These are phyloP conservation scores for Podospora pseudoanserina DNA, from an alignment of 495 filamentous ascomycete genomes.

Conservation along the genomic window DNA sequence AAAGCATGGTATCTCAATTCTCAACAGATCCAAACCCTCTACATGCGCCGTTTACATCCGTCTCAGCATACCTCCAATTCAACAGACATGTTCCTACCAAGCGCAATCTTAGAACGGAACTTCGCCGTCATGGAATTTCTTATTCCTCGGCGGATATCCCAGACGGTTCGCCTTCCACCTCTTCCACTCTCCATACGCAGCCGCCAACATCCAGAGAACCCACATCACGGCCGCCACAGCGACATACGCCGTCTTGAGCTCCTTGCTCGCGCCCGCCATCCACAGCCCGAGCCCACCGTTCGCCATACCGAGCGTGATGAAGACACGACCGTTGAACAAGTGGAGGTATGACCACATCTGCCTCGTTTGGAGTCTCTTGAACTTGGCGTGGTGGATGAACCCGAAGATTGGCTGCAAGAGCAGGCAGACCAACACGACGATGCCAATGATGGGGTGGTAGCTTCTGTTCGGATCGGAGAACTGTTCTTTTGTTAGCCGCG, in stretches of 20 bases:
- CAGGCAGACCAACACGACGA: conserved; percentile 52
- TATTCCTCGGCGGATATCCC: conserved; percentile 1
- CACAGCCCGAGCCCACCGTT: conserved; percentile 65
- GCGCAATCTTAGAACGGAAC: conserved; percentile 3
- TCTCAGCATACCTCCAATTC: background rate
- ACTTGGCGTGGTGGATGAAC: conserved; percentile 58
- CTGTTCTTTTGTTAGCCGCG: conserved; percentile 12
- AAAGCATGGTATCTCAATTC: no score
- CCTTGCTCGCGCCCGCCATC: conserved; percentile 36
- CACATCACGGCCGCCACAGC: conserved; percentile 34
- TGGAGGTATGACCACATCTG: conserved; percentile 55
- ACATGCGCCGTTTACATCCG: background rate
- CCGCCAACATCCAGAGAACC: conserved; percentile 33
- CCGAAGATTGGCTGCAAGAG: conserved; percentile 61
- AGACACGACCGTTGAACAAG: conserved; percentile 61
- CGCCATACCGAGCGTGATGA: conserved; percentile 60
- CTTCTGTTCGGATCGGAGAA: conserved; percentile 27
- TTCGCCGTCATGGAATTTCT: background rate
- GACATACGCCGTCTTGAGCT: conserved; percentile 36
- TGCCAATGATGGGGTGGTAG: conserved; percentile 55
- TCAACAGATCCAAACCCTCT: no score
- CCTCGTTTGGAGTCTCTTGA: conserved; percentile 42
- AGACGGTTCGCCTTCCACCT: conserved; percentile 15
- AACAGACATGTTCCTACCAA: background rate
- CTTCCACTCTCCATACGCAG: conserved; percentile 23